Evolutionary conservation across 805 yeast species (phyloP), one percentile per base, ranked within the genome.

Genomic region (Ogataea salicorniae): DNA sequence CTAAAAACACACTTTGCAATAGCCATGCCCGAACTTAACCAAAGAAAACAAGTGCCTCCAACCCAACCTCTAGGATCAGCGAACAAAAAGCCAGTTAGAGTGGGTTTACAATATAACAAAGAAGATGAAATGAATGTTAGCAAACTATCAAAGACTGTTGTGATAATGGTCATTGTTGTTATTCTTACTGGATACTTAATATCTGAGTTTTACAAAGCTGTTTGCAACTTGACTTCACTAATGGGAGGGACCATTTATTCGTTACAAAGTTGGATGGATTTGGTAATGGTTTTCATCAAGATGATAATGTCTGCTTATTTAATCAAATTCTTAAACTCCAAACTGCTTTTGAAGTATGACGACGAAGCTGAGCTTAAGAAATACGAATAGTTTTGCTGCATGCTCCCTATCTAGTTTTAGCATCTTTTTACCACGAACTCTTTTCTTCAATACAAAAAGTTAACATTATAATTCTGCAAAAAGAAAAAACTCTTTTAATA

Each of bases 291-390:
- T 2, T 8, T 51, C 2, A 37, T 59, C 5, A 58, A 63, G 46
- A 37, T 50, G 29, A 34, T 48, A 16, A 7, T 53, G 3, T 50
- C 53, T 26, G 47, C 46, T 42, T 58, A 54, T 34, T 34, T 52
- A 7, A 48, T 59, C 22, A 52, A 48, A 33, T 55, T 43, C 26
- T 47, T 63, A 39, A 62, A 64, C 45, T 35, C 42, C 2, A 46
- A 44, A 31, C 43, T 64, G 9, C 50, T 64, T 14, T 48, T 61
- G n/a, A 43, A 46, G 6, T 44, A 51, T 23, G 45, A 52, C 20
- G 69, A 63, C 47, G 54, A 48, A 16, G 61, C 57, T 5, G 64
- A 63, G 20, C 47, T 62, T 23, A 56, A 64, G 29, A 61, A 62
- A 31, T 66, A 58, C 42, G 46, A 58, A 7, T 64, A 45, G 39